Conservation (phyloP, 805 yeast genomes). For the Nakazawaea pomicola region DNA sequence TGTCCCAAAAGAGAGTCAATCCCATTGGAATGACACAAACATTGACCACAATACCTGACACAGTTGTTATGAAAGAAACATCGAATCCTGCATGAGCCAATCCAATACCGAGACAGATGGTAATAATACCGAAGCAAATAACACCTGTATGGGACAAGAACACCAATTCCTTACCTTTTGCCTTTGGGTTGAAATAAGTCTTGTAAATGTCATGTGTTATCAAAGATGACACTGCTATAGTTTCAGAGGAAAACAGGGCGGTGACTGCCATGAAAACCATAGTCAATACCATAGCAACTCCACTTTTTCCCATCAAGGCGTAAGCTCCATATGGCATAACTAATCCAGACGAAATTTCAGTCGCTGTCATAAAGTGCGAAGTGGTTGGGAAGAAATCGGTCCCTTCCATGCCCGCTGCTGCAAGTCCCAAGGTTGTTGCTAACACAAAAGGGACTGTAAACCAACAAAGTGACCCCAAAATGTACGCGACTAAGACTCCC, state of each 20-base stretch:
- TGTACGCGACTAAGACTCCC: conserved; percentile 35
- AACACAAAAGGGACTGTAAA: conserved; percentile 35
- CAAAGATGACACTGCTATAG: conserved; percentile 46
- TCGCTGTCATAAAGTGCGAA: conserved; percentile 28
- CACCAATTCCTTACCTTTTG: conserved; percentile 43
- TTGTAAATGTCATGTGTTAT: conserved; percentile 47
- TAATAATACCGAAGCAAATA: conserved; percentile 34
- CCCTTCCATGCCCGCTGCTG: conserved; percentile 30
- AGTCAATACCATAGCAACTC: conserved; percentile 41
- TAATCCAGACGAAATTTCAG: conserved; percentile 42
- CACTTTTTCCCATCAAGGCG: conserved; percentile 46
- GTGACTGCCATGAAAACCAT: conserved; percentile 50
- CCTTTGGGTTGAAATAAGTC: conserved; percentile 44
- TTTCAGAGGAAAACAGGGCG: conserved; percentile 52
- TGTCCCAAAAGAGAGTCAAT: conserved; percentile 39
- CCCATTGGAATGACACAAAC: conserved; percentile 51
- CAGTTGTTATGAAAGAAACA: conserved; percentile 49
- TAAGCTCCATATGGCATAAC: conserved; percentile 48
- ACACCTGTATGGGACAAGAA: conserved; percentile 40
- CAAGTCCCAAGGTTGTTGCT: conserved; percentile 32
- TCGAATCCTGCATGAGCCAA: conserved; percentile 45
- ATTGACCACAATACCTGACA: conserved; percentile 48
- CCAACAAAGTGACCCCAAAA: conserved; percentile 44
- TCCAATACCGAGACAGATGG: conserved; percentile 48
- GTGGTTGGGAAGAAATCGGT: conserved; percentile 20